Percentiles rank a stretch among this genome's conserved stretches.
These are phyloP conservation scores for Taiozyma sp. DNA, from an alignment of 1,139 yeast species.

Conservation along the genomic window DNA sequence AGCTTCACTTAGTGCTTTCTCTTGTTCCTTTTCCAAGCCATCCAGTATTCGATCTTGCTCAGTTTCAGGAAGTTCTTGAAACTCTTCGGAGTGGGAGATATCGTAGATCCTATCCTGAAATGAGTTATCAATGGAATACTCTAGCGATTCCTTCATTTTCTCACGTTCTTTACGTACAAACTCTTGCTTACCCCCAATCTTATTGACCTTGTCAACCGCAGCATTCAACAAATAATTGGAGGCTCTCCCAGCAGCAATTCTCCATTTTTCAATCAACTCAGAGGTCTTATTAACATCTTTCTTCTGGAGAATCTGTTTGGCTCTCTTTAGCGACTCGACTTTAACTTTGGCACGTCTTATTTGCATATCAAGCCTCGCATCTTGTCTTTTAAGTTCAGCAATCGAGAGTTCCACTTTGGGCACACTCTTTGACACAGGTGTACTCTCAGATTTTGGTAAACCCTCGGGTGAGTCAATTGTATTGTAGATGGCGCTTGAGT, in stretches of 20 bases:
- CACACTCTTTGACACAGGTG: slow-evolving; percentile 12
- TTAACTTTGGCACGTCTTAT: slow-evolving; percentile 25
- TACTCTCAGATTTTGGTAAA: slow-evolving; percentile 6
- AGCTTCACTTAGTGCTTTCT: slow-evolving; percentile 20
- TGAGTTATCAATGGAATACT: slow-evolving; percentile 29
- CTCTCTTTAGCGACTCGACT: slow-evolving; percentile 31
- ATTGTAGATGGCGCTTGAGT: slow-evolving; percentile 6
- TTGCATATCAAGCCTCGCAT: slow-evolving; percentile 24
- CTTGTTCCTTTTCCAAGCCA: slow-evolving; percentile 26
- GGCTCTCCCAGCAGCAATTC: slow-evolving; percentile 37
- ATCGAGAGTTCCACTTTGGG: slow-evolving; percentile 11
- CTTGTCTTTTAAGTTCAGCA: slow-evolving; percentile 13
- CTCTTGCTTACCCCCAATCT: slow-evolving; percentile 42
- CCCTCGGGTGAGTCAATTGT: slow-evolving; percentile 17
- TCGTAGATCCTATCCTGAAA: slow-evolving; percentile 33
- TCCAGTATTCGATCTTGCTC: slow-evolving; percentile 26
- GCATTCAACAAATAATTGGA: slow-evolving; percentile 38
- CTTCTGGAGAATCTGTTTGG: slow-evolving; percentile 29
- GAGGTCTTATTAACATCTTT: slow-evolving; percentile 24
- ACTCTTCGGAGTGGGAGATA: slow-evolving; percentile 33
- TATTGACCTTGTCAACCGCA: slow-evolving; percentile 34
- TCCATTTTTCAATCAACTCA: slow-evolving; percentile 38
- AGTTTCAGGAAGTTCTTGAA: slow-evolving; percentile 28
- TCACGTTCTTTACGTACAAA: slow-evolving; percentile 33
- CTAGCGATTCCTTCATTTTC: slow-evolving; percentile 28